phyloP scores from a whole-genome alignment of 2,329 filamentous ascomycete species.

The Colletotrichum somersetense region DNA sequence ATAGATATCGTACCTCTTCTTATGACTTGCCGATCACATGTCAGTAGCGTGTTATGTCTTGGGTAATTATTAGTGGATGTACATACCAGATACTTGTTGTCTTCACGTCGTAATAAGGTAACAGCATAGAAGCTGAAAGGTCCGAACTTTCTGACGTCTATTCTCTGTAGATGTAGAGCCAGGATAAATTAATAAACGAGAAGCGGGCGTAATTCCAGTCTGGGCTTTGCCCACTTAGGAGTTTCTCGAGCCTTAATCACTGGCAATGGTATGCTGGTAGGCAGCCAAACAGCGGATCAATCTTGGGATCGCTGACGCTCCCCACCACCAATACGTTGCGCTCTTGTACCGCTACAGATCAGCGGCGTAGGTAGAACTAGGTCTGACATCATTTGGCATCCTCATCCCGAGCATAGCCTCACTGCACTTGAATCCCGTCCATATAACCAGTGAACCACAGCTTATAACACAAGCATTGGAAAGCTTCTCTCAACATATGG shows the following conservation, averaged over 20 bases:
- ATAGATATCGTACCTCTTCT: not conserved
- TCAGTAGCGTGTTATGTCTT: not conserved
- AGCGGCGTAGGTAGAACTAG: not conserved
- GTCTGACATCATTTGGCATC: constrained; percentile 7
- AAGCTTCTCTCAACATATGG: not conserved
- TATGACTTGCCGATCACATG: not conserved
- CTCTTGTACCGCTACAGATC: not conserved
- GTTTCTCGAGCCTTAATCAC: not conserved
- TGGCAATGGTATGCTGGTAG: not conserved
- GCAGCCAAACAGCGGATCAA: not conserved
- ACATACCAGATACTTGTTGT: not conserved
- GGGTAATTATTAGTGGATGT: not conserved
- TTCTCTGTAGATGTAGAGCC: not conserved
- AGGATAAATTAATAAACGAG: not conserved
- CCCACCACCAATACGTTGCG: not conserved
- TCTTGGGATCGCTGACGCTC: not conserved
- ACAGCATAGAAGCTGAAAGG: not conserved
- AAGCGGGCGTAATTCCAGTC: not conserved
- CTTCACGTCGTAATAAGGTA: not conserved
- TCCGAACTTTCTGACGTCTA: no score
- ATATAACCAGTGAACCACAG: not conserved
- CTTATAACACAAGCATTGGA: no score
- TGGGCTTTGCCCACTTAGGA: not conserved
- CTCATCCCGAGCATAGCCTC: not conserved
- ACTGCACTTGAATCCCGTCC: not conserved